Evolutionary conservation across 2,329 filamentous ascomycete species (phyloP).

Genomic region (Ascochyta lentis): DNA sequence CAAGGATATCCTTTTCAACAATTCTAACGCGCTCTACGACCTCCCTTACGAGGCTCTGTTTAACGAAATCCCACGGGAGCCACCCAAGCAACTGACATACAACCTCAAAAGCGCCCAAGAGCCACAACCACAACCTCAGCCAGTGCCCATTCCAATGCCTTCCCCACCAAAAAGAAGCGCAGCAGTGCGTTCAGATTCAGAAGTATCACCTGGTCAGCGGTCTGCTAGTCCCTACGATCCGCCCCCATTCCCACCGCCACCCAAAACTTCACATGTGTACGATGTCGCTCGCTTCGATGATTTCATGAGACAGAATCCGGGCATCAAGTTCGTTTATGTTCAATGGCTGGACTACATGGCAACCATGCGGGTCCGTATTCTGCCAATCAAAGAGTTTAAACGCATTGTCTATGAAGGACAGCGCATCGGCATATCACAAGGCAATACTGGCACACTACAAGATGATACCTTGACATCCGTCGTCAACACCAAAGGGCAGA

Average conservation of each 20-base stretch:
- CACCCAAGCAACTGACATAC: constrained; percentile 34
- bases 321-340: constrained; percentile 71
- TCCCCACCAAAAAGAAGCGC: neutral
- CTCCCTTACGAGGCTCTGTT: constrained; percentile 57
- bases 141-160: constrained; percentile 16
- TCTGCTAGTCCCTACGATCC: constrained; percentile 25
- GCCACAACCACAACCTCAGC: constrained; percentile 1
- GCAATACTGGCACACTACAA: constrained; percentile 70
- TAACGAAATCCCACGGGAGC: constrained; percentile 29
- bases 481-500: constrained; percentile 67
- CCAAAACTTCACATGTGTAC: constrained; percentile 41
- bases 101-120: constrained; percentile 23
- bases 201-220: constrained; percentile 1
- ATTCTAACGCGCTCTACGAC: constrained; percentile 76
- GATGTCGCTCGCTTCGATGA: constrained; percentile 51
- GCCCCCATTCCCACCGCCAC: constrained; percentile 37
- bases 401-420: constrained; percentile 44
- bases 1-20: constrained; percentile 75
- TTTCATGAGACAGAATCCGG: constrained; percentile 59
- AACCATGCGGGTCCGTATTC: constrained; percentile 68
- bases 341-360: constrained; percentile 83
- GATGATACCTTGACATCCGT: constrained; percentile 66
- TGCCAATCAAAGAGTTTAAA: constrained; percentile 63
- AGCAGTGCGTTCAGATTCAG: constrained; percentile 1
- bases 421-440: constrained; percentile 68